Evolutionary conservation across 371 early-diverging fungal genomes (phyloP).

Genomic region (Smittium mucronatum): DNA sequence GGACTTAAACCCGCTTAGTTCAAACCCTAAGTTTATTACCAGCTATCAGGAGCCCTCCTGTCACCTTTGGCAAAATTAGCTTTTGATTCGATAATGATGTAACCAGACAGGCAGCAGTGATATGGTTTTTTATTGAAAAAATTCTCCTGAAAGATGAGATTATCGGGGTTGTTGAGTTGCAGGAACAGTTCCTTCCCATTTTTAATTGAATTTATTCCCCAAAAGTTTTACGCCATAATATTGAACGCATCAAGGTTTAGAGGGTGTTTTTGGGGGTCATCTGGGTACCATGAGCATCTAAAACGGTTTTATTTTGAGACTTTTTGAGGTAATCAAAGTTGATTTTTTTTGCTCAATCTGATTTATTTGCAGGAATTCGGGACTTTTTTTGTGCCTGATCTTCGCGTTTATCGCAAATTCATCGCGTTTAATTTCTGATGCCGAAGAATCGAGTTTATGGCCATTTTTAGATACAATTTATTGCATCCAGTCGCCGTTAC

Average conservation of each 20-base stretch:
- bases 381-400: neutral
- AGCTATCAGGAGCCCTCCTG: neutral
- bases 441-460: neutral
- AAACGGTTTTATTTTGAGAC: neutral
- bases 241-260: neutral
- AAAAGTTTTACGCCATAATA: neutral
- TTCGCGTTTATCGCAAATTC: neutral
- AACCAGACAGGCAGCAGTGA: conserved; percentile 1
- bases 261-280: neutral
- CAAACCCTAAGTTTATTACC: neutral
- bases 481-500: neutral
- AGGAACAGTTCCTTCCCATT: neutral
- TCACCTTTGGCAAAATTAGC: neutral
- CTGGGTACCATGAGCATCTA: neutral
- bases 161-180: neutral
- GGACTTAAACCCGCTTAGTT: neutral
- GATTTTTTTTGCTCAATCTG: neutral
- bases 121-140: conserved; percentile 6
- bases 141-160: neutral
- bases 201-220: neutral
- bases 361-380: neutral
- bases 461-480: neutral
- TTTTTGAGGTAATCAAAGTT: neutral
- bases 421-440: neutral
- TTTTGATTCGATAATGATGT: conserved; percentile 1